Conservation (phyloP, 1,284 basidiomycete genomes). For the Sporisorium scitamineum region DNA sequence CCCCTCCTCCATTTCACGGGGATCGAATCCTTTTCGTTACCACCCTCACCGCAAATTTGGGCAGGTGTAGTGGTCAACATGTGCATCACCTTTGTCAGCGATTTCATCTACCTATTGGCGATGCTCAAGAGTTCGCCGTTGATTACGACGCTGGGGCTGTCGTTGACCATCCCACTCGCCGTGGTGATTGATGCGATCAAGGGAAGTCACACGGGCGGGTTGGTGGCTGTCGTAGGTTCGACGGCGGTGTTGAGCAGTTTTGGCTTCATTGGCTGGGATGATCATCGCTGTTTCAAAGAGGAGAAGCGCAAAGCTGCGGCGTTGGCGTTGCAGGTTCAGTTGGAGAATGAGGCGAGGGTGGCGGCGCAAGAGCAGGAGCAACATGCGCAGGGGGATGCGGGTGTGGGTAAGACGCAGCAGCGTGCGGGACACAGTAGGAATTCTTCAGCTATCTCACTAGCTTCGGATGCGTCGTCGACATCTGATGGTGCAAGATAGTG, state of each 20-base stretch:
- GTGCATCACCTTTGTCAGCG: constrained; percentile 71
- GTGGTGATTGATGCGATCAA: constrained; percentile 82
- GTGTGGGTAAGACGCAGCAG: not conserved
- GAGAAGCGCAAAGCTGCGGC: constrained; percentile 17
- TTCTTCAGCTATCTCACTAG: constrained; percentile 2
- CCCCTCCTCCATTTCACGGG: constrained; percentile 82
- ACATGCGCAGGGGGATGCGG: not conserved
- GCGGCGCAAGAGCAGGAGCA: not conserved
- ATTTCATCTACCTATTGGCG: constrained; percentile 72
- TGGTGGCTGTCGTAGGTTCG: constrained; percentile 52
- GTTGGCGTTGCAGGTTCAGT: not conserved
- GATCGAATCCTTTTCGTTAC: constrained; percentile 82
- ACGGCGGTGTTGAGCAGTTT: constrained; percentile 59
- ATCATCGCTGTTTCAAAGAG: constrained; percentile 25
- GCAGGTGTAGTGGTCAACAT: constrained; percentile 83
- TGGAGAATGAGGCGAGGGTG: not conserved
- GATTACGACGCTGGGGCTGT: constrained; percentile 91
- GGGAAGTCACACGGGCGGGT: constrained; percentile 67
- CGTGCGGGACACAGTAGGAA: not conserved
- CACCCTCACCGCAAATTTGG: constrained; percentile 75
- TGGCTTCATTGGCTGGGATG: constrained; percentile 46
- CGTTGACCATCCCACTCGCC: constrained; percentile 92
- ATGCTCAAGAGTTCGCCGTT: constrained; percentile 94
- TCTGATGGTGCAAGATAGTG: too few relatives aligned
- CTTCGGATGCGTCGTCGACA: not conserved